Evolutionary conservation across 345 rosid genomes (phyloP).

Genomic region (Syzygium aqueum): DNA sequence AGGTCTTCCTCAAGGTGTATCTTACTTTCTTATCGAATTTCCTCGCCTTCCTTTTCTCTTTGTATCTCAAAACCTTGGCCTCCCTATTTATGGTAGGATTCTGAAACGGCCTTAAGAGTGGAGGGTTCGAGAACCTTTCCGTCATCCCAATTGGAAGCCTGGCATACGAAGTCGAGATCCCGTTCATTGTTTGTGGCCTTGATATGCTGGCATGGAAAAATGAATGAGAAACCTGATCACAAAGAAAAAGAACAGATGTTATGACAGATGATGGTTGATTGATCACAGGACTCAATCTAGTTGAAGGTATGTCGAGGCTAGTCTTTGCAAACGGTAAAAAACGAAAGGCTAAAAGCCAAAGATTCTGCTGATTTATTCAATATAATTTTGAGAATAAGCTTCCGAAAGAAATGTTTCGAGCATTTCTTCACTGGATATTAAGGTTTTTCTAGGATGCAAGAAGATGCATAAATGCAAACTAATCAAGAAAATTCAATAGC

Average conservation of each 20-base stretch:
- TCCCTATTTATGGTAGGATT: slow-evolving; percentile 12
- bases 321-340: not conserved
- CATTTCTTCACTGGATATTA: not conserved
- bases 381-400: not conserved
- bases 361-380: not conserved
- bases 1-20: slow-evolving; percentile 25
- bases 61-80: slow-evolving; percentile 16
- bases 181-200: not conserved
- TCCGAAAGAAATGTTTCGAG: not conserved
- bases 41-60: slow-evolving; percentile 21
- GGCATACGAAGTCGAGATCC: slow-evolving; percentile 6
- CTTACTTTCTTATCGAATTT: slow-evolving; percentile 24
- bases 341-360: not conserved
- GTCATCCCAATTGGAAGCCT: not conserved
- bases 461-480: not conserved
- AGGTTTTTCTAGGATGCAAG: not conserved
- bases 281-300: not conserved
- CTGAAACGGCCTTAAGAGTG: slow-evolving; percentile 11
- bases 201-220: slow-evolving; percentile 1
- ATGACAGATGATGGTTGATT: not conserved
- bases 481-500: not conserved
- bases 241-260: not conserved
- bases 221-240: slow-evolving; percentile 8
- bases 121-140: slow-evolving; percentile 6
- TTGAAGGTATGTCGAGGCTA: not conserved